Evolutionary conservation across 2,329 filamentous ascomycete species (phyloP).

Genomic region (Blastomyces silverae): DNA sequence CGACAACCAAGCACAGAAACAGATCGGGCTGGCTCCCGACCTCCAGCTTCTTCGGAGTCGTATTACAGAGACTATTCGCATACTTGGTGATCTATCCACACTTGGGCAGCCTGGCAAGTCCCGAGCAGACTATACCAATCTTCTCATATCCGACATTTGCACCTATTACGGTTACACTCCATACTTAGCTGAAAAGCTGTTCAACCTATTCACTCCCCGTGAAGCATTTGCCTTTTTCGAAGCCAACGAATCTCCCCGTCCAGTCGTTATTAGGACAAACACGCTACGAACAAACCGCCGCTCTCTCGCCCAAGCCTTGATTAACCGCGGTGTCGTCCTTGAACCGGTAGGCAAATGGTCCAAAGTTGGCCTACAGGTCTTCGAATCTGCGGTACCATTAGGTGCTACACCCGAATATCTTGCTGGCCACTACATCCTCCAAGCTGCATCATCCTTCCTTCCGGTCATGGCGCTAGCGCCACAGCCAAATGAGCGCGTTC

Average conservation of each 20-base stretch:
- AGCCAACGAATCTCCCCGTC: conserved; percentile 90
- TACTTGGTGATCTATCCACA: conserved; percentile 80
- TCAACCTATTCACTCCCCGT: conserved; percentile 81
- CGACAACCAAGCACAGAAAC: conserved; percentile 52
- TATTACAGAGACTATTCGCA: conserved; percentile 87
- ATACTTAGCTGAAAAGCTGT: conserved; percentile 92
- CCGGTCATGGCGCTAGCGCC: conserved; percentile 96
- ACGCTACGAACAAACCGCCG: conserved; percentile 70
- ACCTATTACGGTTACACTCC: conserved; percentile 94
- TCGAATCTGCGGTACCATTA: conserved; percentile 78
- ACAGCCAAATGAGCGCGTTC: conserved; percentile 81
- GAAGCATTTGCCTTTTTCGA: conserved; percentile 99
- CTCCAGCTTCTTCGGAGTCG: conserved; percentile 79
- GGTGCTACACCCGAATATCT: conserved; percentile 97
- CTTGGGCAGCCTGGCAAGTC: conserved; percentile 73
- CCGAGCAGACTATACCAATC: conserved; percentile 77
- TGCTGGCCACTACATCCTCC: conserved; percentile 94
- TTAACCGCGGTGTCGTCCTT: conserved; percentile 91
- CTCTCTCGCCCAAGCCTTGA: conserved; percentile 85
- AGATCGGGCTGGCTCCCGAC: conserved; percentile 69
- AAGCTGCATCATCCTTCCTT: conserved; percentile 92
- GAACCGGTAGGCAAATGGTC: conserved; percentile 98
- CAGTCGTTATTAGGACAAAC: conserved; percentile 94
- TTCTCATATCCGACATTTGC: conserved; percentile 86
- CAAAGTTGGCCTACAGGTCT: conserved; percentile 94